Conservation (phyloP, 495 filamentous ascomycete species). For the Penicilliopsis zonata region DNA sequence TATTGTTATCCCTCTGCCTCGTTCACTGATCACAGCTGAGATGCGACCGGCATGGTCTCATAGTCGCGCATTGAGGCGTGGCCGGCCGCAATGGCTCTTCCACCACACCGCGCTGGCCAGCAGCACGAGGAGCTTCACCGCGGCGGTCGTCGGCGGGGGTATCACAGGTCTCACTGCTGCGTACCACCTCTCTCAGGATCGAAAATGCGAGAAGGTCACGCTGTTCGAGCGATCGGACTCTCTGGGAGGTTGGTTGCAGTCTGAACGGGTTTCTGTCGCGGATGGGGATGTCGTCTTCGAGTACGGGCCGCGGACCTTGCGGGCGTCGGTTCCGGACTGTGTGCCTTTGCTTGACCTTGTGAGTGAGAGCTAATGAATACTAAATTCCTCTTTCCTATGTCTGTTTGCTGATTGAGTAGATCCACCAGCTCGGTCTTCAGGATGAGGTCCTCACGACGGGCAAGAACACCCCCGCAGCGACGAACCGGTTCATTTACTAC, state of each 20-base stretch:
- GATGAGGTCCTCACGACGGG: constrained; percentile 48
- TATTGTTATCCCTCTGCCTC: not conserved
- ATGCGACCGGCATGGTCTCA: constrained; percentile 19
- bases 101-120: constrained; percentile 6
- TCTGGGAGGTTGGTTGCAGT: constrained; percentile 78
- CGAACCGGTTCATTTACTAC: constrained; percentile 81
- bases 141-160: constrained; percentile 76
- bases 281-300: constrained; percentile 62
- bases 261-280: constrained; percentile 49
- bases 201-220: constrained; percentile 52
- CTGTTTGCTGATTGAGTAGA: constrained; percentile 26
- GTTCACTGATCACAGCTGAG: constrained; percentile 7
- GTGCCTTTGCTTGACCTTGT: constrained; percentile 46
- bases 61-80: constrained; percentile 9
- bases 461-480: constrained; percentile 34
- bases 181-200: constrained; percentile 52
- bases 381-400: not conserved
- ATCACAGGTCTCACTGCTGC: constrained; percentile 82
- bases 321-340: constrained; percentile 34
- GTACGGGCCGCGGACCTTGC: constrained; percentile 70
- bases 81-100: constrained; percentile 9
- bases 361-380: constrained; percentile 8
- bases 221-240: constrained; percentile 60
- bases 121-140: constrained; percentile 24
- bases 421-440: constrained; percentile 47